phyloP scores from a whole-genome alignment of 495 filamentous ascomycete species.

The Neurospora sublineolata region DNA sequence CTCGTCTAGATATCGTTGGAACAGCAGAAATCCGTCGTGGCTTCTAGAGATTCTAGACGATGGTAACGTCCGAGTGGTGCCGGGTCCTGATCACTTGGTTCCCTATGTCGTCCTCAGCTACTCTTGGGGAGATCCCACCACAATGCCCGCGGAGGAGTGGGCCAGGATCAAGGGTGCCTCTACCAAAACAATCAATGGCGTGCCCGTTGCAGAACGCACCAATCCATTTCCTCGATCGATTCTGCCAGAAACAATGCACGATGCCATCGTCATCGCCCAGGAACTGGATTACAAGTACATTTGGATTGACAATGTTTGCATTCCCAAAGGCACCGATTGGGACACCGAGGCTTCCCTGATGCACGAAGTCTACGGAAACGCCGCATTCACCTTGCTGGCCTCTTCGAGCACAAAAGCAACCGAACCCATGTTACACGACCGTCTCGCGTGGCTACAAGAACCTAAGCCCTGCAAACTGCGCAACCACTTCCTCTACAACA shows the following conservation, averaged over 20 bases:
- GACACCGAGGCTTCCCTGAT: constrained; percentile 19
- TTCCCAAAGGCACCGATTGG: constrained; percentile 25
- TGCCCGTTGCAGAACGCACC: constrained; percentile 15
- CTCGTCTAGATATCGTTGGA: constrained; percentile 21
- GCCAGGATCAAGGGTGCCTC: constrained; percentile 20
- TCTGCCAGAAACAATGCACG: constrained; percentile 19
- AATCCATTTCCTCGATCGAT: constrained; percentile 8
- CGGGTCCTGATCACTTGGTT: constrained; percentile 6
- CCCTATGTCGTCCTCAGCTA: constrained; percentile 25
- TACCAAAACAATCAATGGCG: constrained; percentile 17
- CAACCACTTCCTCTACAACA: constrained; percentile 15
- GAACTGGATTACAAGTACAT: constrained; percentile 14
- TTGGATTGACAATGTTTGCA: constrained; percentile 25
- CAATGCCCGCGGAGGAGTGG: constrained; percentile 19
- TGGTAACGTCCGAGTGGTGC: constrained; percentile 9
- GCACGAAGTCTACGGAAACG: constrained; percentile 26
- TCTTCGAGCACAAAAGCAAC: constrained; percentile 23
- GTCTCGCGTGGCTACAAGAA: constrained; percentile 18
- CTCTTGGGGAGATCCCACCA: constrained; percentile 20
- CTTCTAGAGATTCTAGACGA: constrained; percentile 17
- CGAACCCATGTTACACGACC: constrained; percentile 11
- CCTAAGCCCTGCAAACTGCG: constrained; percentile 16
- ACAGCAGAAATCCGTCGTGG: constrained; percentile 21
- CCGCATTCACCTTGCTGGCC: constrained; percentile 20
- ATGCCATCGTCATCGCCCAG: constrained; percentile 15